phyloP scores from a whole-genome alignment of 164 flowering plant genomes.

The Stephania cephalantha region DNA sequence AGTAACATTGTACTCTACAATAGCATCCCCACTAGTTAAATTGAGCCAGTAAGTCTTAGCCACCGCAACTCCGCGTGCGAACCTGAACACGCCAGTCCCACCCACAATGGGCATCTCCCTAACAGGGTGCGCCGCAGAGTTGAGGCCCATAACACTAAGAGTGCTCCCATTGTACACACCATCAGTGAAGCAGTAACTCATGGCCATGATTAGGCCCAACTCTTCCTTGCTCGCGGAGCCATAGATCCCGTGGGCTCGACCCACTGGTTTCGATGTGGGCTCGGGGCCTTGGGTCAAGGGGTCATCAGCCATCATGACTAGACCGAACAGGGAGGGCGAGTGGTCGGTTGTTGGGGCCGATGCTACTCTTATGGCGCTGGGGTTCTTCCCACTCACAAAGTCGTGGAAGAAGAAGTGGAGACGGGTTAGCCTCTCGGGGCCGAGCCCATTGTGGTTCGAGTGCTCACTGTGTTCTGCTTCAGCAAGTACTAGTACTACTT shows the following conservation, averaged over 20 bases:
- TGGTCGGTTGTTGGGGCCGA: conserved; percentile 14
- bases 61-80: conserved; percentile 35
- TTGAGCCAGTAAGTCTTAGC: conserved; percentile 31
- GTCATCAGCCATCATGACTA: conserved; percentile 36
- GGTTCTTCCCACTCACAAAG: conserved; percentile 32
- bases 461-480: no score
- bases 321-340: conserved; percentile 37
- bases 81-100: conserved; percentile 40
- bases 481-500: no score
- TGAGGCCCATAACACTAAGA: conserved; percentile 30
- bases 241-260: conserved; percentile 51
- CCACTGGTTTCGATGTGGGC: conserved; percentile 32
- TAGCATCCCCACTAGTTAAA: conserved; percentile 31
- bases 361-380: conserved; percentile 33
- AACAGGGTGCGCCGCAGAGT: conserved; percentile 22
- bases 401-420: conserved; percentile 58
- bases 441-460: no score
- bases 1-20: conserved; percentile 39
- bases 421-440: no score
- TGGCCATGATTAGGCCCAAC: conserved; percentile 8
- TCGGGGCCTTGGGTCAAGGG: conserved; percentile 42
- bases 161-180: conserved; percentile 38
- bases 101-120: conserved; percentile 46
- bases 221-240: conserved; percentile 30
- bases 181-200: conserved; percentile 25